Evolutionary conservation across 2,329 filamentous ascomycete genomes (phyloP), one percentile per base, ranked within the genome.

Genomic region (Chalaropsis ovoidea): DNA sequence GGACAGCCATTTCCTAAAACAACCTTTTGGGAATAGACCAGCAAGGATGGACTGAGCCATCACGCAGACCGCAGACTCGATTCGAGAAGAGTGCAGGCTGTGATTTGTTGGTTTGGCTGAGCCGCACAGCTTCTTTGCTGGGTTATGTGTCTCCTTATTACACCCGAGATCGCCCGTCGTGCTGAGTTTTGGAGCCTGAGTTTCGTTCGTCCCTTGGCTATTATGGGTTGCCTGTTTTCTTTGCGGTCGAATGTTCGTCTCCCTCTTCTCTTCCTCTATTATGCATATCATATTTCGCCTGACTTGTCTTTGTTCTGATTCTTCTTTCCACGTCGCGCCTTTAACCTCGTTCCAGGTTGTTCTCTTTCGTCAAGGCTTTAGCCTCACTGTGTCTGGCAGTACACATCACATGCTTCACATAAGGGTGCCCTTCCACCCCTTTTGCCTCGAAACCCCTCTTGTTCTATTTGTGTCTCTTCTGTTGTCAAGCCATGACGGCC

Each of bases 1-100:
- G 61, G 52, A 60, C 65, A 42, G 52, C 45, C 22, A 22, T 66
- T 66, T 61, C 61, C 52, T 64, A 61, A 66, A 66, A 60, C 62
- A 61, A 58, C 52, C 61, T 61, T 66, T 64, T 61, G 35, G 61
- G 61, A 66, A 49, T 31, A 22, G 35, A 4, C 19, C 39, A 17
- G 42, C 39, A 41, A 56, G 45, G 52, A 42, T 61, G 54, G 42
- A 42, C 39, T 47, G 58, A n/a, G 39, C 42, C 60, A 41, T 43
- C 39, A 24, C 45, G 17, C 52, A 56, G 15, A 17, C 5, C 0
- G 24, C 13, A 31, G 43, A 35, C 27, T 54, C 35, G 62, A 54
- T 41, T 64, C 45, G 31, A 54, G 61, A 31, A 56, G 24, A 31
- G 22, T 13, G 15, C 11, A 31, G 52, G 11, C 27, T 56, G 13